Base-by-base conservation (phyloP, 371 early-diverging fungal species). In the Syncephalis fuscata region DNA sequence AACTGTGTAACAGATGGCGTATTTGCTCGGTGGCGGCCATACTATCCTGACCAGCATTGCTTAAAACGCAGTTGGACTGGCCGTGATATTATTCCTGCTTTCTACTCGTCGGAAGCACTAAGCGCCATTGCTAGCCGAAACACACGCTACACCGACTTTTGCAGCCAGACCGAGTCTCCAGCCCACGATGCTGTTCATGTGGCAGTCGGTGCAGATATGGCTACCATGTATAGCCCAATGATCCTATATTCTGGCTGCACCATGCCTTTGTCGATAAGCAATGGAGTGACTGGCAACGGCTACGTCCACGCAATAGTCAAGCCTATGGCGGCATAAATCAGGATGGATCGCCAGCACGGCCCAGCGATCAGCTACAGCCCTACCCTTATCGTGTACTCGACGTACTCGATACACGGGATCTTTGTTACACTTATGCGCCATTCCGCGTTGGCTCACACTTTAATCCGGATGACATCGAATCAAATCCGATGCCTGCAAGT, bases 131-230 rank as follows among this genome's bases (percentile, higher is more conserved):
- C 14, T 4, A 20, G 9, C 10, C 19, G 15, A 14, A 11, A 22
- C 16, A 41, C n/a, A 25, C 22, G 39, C 26, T 71, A 65, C 61
- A 39, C 49, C 37, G 38, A 45, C 11, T 70, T 70, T 50, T 51
- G 64, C 3, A 32, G 48, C 1, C 40, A 38, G 2, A 43, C 73
- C 25, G 76, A 73, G 51, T 16, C 48, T 15, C 37, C 49, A 39
- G 68, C 71, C 14, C 73, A 75, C 57, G 59, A 58, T 17, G 10
- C 57, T 3, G 63, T 73, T 11, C 76, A 75, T 61, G 14, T 36
- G 19, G 52, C 52, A 32, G 49, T 76, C 32, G 67, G 70, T 14
- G 73, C 73, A 7, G 56, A 62, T 46, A 64, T 68, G 61, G 56
- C 58, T 9, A 58, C 58, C 32, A 61, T 67, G 66, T 24, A 26